Evolutionary conservation across 345 rosid genomes (phyloP).

Genomic region (Hibiscus tridactylites): DNA sequence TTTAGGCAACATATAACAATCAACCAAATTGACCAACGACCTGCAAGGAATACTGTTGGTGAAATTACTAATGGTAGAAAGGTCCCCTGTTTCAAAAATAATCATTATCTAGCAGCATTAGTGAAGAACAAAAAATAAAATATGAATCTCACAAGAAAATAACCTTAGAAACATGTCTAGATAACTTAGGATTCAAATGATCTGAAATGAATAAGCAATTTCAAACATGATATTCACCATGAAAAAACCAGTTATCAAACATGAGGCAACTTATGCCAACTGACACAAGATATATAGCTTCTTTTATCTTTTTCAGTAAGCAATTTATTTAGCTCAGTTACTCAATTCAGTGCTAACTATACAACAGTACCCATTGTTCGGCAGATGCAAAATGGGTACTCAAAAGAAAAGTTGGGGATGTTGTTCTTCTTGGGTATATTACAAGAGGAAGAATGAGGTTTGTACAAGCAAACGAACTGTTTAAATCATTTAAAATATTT

Average conservation of each 20-base stretch:
- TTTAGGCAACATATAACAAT: too few relatives aligned
- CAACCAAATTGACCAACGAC: conserved; percentile 88
- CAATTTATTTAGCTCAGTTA: neutral
- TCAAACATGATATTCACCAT: too few relatives aligned
- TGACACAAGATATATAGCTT: neutral
- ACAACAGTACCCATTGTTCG: neutral
- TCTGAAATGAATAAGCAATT: neutral
- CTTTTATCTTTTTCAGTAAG: neutral
- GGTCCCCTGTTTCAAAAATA: conserved; percentile 59
- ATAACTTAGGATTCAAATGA: neutral
- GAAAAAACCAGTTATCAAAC: too few relatives aligned
- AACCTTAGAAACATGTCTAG: neutral
- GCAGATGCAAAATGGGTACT: neutral
- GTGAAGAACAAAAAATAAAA: neutral
- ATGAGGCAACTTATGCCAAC: neutral
- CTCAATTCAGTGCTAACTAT: neutral
- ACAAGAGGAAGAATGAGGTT: neutral
- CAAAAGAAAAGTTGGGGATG: neutral
- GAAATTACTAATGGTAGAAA: conserved; percentile 96
- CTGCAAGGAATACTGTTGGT: conserved; percentile 67
- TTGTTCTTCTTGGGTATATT: too few relatives aligned
- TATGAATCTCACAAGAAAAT: neutral
- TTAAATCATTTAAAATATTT: neutral
- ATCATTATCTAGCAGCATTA: conserved; percentile 2
- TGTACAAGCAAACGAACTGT: neutral